phyloP scores from a whole-genome alignment of 1,139 yeast genomes.

The Cylindricascospora bacillispora region DNA sequence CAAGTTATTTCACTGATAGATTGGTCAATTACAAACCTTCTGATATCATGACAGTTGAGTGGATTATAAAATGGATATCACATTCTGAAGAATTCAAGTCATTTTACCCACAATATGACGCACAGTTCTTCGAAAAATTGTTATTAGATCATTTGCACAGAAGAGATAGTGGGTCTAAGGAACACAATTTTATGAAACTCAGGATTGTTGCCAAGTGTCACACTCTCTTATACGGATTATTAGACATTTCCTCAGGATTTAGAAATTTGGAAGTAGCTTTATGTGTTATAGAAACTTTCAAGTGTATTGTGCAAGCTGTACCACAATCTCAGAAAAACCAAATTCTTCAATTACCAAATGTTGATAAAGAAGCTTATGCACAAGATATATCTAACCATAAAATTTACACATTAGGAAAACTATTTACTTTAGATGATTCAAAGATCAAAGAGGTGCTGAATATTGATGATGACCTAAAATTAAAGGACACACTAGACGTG shows the following conservation, averaged over 20 bases:
- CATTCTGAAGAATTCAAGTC: conserved; percentile 49
- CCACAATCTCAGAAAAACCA: conserved; percentile 47
- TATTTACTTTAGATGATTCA: conserved; percentile 43
- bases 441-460: conserved; percentile 49
- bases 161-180: conserved; percentile 25
- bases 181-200: conserved; percentile 35
- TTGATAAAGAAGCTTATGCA: conserved; percentile 29
- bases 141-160: conserved; percentile 50
- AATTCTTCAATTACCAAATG: conserved; percentile 71
- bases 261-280: conserved; percentile 56
- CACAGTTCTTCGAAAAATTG: conserved; percentile 37
- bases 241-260: conserved; percentile 73
- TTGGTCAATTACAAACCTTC: conserved; percentile 69
- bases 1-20: conserved; percentile 53
- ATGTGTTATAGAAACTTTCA: conserved; percentile 54
- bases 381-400: conserved; percentile 30
- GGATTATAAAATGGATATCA: conserved; percentile 49
- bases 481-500: conserved; percentile 40
- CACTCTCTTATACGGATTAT: conserved; percentile 52
- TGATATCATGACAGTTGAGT: conserved; percentile 45
- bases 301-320: conserved; percentile 69
- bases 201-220: conserved; percentile 54
- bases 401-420: conserved; percentile 52
- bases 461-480: conserved; percentile 34
- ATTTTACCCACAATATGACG: conserved; percentile 32